Evolutionary conservation across 352 stramenopile species (phyloP), one percentile per base, ranked within the genome.

Genomic region (Peronosclerospora sorghi): DNA sequence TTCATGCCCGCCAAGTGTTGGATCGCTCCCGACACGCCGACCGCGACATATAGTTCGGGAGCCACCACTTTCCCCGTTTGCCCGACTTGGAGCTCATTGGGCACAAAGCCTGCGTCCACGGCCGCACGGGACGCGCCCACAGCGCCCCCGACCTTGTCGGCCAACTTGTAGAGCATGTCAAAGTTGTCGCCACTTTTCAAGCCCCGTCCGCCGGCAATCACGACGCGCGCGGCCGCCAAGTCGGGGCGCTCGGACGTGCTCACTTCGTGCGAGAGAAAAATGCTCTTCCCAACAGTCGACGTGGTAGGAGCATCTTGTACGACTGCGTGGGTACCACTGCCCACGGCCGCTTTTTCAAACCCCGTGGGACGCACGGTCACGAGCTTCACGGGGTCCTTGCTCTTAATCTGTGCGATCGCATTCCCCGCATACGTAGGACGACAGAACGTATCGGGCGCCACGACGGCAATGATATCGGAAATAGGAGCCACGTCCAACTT

Each of bases 1-100:
- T 99, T 99, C 96, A 99, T 99, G 54, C 96, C 96, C 14, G 83
- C 90, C 49, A 99, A 86, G 75, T 99, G 96, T 78, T 99, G 96
- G 73, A 99, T 99, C 13, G 96, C 96, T 21, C 96, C 96, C 12
- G 86, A 97, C 67, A 99, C 98, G 56, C 96, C 96, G 21, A 81
- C 81, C 9, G 92, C 94, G 51, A 98, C 91, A 54, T 99, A 98
- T 32, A 99, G 73, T 55, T 98, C 87, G 13, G 96, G 96, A 15
- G 96, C 94, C 2, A 99, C 94, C 23, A 98, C 91, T 74, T 99
- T 99, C 37, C 96, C 96, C 5, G 96, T 99, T 72, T 99, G 96
- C 38, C 96, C 96, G 29, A 99, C 94, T 80, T 99, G 96, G 54
- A 97, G 76, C 66, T 99, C 96, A 71, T 99, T 99, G 5, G 95